phyloP scores from a whole-genome alignment of 805 yeast genomes.

The Myxozyma mucilagina region DNA sequence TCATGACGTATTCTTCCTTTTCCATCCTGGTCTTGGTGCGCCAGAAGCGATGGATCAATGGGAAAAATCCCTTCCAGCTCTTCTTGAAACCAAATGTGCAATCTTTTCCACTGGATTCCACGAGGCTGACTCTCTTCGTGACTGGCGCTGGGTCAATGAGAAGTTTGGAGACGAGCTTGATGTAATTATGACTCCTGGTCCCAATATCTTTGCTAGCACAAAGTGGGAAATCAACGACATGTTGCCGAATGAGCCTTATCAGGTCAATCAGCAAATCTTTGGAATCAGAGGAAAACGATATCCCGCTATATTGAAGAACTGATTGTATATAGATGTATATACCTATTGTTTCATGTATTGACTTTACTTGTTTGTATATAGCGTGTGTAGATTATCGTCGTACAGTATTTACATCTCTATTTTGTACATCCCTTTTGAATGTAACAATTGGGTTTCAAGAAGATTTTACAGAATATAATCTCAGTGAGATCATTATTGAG shows the following conservation, averaged over 20 bases:
- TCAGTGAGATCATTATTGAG: too few species aligned
- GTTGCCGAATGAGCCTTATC: conserved; percentile 91
- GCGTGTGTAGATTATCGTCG: too few species aligned
- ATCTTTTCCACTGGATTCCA: conserved; percentile 89
- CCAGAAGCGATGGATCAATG: conserved; percentile 77
- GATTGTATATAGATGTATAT: neutral
- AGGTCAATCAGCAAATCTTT: conserved; percentile 83
- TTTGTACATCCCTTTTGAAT: too few species aligned
- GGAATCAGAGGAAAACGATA: conserved; percentile 96
- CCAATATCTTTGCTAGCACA: conserved; percentile 77
- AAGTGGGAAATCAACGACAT: conserved; percentile 93
- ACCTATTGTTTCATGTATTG: neutral
- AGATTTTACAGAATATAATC: too few species aligned
- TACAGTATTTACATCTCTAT: too few species aligned
- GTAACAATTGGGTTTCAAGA: too few species aligned
- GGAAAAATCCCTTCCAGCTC: conserved; percentile 80
- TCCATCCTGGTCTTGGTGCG: conserved; percentile 93
- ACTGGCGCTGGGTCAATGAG: conserved; percentile 66
- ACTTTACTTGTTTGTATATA: neutral
- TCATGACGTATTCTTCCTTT: conserved; percentile 84
- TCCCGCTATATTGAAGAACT: conserved; percentile 60
- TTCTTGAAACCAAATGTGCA: conserved; percentile 91
- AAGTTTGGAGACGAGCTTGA: conserved; percentile 77
- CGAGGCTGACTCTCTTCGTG: conserved; percentile 66
- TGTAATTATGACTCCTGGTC: conserved; percentile 69